Conservation (phyloP, 345 rosid species). For the Brassica rapa region DNA sequence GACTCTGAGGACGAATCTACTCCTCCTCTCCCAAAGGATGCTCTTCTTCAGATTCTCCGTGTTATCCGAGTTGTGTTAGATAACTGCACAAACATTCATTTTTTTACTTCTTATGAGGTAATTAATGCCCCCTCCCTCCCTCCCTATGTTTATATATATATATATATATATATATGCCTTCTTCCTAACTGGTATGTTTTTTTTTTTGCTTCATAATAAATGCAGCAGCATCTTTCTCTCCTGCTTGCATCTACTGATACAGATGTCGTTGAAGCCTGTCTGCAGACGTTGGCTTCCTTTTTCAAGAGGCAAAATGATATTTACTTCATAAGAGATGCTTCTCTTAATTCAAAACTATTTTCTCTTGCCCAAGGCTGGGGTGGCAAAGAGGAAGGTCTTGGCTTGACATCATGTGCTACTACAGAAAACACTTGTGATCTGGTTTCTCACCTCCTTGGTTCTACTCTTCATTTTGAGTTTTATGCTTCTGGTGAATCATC, state of each 20-base stretch:
- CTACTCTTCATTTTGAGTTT: constrained; percentile 95
- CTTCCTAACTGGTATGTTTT: constrained; percentile 1
- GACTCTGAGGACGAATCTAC: constrained; percentile 65
- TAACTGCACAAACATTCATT: constrained; percentile 92
- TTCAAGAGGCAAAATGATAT: constrained; percentile 83
- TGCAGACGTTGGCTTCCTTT: constrained; percentile 86
- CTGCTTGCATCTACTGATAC: constrained; percentile 94
- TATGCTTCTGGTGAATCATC: constrained; percentile 56
- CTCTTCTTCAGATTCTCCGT: constrained; percentile 88
- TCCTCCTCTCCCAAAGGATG: constrained; percentile 83
- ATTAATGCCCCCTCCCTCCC: no score
- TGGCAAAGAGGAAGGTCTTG: constrained; percentile 97
- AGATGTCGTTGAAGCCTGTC: constrained; percentile 89
- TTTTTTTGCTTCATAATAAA: constrained; percentile 24
- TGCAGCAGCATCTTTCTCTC: constrained; percentile 94
- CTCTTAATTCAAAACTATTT: constrained; percentile 77
- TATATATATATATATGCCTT: neutral
- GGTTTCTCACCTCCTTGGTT: constrained; percentile 74
- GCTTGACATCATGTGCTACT: constrained; percentile 72
- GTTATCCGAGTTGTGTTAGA: constrained; percentile 89
- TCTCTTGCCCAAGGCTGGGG: constrained; percentile 99
- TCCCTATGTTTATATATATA: neutral
- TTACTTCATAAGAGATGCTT: constrained; percentile 72
- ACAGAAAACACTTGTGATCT: constrained; percentile 60
- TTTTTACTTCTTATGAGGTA: constrained; percentile 95